These are phyloP conservation scores for Incumbomyces lentus DNA, from an alignment of 2,329 filamentous ascomycete genomes.

Conservation along the genomic window DNA sequence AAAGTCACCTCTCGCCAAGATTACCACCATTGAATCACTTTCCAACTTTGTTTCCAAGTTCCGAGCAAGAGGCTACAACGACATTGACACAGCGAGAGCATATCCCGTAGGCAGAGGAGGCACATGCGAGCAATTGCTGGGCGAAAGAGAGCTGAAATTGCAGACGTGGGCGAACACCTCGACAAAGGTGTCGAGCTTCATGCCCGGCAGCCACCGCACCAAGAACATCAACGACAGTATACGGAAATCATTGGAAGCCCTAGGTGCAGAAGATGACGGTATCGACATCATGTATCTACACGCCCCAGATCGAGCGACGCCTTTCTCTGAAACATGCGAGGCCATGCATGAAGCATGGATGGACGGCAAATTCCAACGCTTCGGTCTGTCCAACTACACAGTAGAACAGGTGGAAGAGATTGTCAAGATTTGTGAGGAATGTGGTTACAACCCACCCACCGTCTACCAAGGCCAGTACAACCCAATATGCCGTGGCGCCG, in stretches of 20 bases:
- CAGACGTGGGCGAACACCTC: conserved; percentile 21
- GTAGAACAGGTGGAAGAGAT: conserved; percentile 36
- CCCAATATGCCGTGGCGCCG: conserved; percentile 32
- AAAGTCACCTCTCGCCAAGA: conserved; percentile 21
- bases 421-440: conserved; percentile 33
- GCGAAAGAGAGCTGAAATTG: conserved; percentile 18
- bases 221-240: conserved; percentile 22
- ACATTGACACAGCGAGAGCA: conserved; percentile 24
- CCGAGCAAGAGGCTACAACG: conserved; percentile 19
- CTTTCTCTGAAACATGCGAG: conserved; percentile 31
- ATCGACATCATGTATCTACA: conserved; percentile 34
- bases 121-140: conserved; percentile 22
- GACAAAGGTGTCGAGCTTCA: conserved; percentile 22
- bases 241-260: conserved; percentile 20
- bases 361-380: conserved; percentile 36
- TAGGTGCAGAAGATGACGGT: conserved; percentile 16
- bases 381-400: conserved; percentile 39
- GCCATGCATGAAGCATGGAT: conserved; percentile 34
- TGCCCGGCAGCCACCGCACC: conserved; percentile 21
- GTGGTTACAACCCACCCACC: conserved; percentile 33
- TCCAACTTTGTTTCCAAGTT: conserved; percentile 19
- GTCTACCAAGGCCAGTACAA: conserved; percentile 44
- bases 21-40: conserved; percentile 21
- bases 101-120: conserved; percentile 22
- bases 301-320: conserved; percentile 35